Conservation (phyloP, 78 protist genomes). For the Dictyostelium firmibasis region DNA sequence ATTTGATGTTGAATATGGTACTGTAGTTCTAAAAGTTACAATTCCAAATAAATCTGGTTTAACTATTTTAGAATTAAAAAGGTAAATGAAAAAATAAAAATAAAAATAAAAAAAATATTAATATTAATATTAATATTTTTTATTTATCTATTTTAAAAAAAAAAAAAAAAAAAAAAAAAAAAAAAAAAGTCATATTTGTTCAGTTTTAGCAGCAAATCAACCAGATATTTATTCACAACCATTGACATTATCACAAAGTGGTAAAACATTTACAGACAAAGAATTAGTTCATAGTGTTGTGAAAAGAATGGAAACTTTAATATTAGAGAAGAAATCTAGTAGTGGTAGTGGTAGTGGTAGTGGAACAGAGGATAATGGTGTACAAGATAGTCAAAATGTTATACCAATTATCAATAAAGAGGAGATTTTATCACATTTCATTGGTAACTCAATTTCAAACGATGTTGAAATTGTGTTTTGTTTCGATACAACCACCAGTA, state of each 20-base stretch:
- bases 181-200: background rate
- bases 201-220: background rate
- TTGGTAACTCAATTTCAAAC: conserved; percentile 33
- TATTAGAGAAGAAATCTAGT: background rate
- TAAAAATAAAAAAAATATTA: no score
- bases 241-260: conserved; percentile 22
- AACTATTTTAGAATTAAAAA: conserved; percentile 1
- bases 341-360: background rate
- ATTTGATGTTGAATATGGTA: conserved; percentile 44
- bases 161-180: background rate
- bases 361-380: background rate
- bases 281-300: conserved; percentile 1
- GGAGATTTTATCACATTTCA: conserved; percentile 30
- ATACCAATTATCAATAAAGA: conserved; percentile 9
- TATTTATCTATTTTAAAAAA: no score
- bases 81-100: background rate
- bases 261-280: background rate
- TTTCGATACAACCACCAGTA: conserved; percentile 74
- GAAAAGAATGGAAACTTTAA: conserved; percentile 22
- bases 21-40: background rate
- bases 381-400: background rate
- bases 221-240: background rate
- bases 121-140: no score
- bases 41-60: conserved; percentile 35
- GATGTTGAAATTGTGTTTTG: conserved; percentile 72